Base-by-base conservation (phyloP, 1,139 yeast species). In the Yamadazyma taylorii region DNA sequence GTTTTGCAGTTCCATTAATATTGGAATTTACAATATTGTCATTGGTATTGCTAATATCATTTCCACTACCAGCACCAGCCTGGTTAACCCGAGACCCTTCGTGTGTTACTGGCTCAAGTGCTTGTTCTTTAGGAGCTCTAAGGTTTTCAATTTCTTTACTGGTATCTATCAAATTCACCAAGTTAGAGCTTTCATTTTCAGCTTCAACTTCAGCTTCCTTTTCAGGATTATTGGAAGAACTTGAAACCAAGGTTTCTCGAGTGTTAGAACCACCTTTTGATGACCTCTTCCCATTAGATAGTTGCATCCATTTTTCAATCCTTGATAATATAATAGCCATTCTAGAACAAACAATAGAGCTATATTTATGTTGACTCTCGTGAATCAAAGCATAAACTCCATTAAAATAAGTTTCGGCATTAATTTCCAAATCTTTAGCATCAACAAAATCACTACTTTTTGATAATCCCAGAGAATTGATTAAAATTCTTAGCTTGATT, bases 81-180 rank as follows among this genome's bases (percentile, higher is more conserved):
- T n/a, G n/a, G n/a, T n/a, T n/a, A n/a, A n/a, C n/a, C n/a, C n/a
- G n/a, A n/a, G n/a, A n/a, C n/a, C n/a, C n/a, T n/a, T n/a, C n/a
- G n/a, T n/a, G n/a, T n/a, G n/a, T n/a, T n/a, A n/a, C n/a, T n/a
- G n/a, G n/a, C 15, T 35, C 26, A 15, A 35, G 25, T n/a, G 24
- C 43, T 14, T 40, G 43, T 23, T 51, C 59, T 30, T 58, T 58
- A 2, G 72, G 71, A n/a, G 61, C 58, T 30, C 55, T 57, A 32
- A 72, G 60, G 35, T 60, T 69, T 48, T 74, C 78, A 16, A 73
- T 66, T 30, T 75, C 79, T 40, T 63, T 70, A 27, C 76, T 75
- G 40, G 71, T 59, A 45, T 66, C 64, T 36, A 73, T 60, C 38
- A 75, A 52, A 35, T 63, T 66, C 17, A 72, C 68, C 56, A 73